Evolutionary conservation across 257 asterid genomes (phyloP), one percentile per base, ranked within the genome.

Genomic region (Mentha longifolia): DNA sequence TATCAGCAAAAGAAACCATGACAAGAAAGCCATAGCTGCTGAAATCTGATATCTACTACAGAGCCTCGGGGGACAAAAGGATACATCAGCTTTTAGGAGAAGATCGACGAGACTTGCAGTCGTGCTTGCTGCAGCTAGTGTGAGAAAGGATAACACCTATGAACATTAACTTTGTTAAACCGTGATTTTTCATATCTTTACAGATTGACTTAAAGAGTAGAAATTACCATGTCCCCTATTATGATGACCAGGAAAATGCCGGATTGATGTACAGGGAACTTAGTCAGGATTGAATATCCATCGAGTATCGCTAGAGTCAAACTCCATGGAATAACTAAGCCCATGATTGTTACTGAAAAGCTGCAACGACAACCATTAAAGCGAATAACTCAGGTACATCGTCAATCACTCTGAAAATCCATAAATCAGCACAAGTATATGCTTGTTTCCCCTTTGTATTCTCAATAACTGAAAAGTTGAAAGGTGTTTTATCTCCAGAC

Each of bases 261-360:
- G 0, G 81, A 55, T 67, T 84, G 96, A 17, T 74, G 85, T 67
- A 85, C 66, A 10, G 84, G 84, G 78, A 81, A 78, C 41, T 74
- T 79, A 41, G 86, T 61, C 50, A 84, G 67, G 73, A 91, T 76
- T 60, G 86, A 83, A 83, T 84, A 89, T 65, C 84, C 85, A 70
- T 89, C 92, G 2, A 89, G 85, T 64, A 88, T 60, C 4, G 91
- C 96, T 55, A 91, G 70, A 68, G 97, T 84, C 63, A 81, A 70
- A 71, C 97, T 91, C 97, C 97, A 91, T 16, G 97, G 96, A 67
- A 91, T 83, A 57, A 80, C 88, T 72, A 89, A 79, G 22, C 97
- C 96, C 97, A 84, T 89, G 73, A 85, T 81, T 61, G 87, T 87
- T 46, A 87, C 91, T 81, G 85, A 75, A 79, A 87, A 85, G 76